Percentiles rank a stretch among this genome's conserved stretches.
Evolutionary conservation across 2,329 filamentous ascomycete species (phyloP).

Genomic region (Fusarium chuoi): DNA sequence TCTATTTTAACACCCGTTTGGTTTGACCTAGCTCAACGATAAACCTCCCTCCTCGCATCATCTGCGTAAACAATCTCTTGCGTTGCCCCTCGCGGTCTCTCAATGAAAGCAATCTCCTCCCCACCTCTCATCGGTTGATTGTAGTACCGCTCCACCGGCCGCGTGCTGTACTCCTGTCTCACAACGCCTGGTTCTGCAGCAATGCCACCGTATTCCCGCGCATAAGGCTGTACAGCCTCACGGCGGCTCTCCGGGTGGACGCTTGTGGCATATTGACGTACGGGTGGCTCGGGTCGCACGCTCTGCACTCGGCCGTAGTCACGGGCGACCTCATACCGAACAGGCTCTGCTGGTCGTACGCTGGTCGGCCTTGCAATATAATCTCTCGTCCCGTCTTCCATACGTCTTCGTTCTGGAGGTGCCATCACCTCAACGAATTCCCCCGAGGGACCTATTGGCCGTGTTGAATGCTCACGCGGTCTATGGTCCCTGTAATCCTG

Average conservation of each 20-base stretch:
- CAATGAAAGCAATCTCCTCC: slow-evolving; percentile 58
- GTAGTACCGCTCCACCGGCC: slow-evolving; percentile 58
- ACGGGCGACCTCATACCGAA: slow-evolving; percentile 54
- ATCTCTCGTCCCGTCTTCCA: slow-evolving; percentile 62
- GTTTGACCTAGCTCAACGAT: slow-evolving; percentile 42
- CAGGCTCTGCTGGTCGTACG: slow-evolving; percentile 63
- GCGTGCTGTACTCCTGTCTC: slow-evolving; percentile 53
- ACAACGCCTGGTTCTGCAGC: slow-evolving; percentile 41
- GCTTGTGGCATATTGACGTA: slow-evolving; percentile 44
- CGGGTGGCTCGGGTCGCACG: slow-evolving; percentile 50
- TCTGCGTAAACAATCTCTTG: slow-evolving; percentile 60
- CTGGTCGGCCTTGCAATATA: slow-evolving; percentile 67
- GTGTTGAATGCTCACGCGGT: slow-evolving; percentile 67
- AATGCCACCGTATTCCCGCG: slow-evolving; percentile 45
- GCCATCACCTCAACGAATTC: slow-evolving; percentile 62
- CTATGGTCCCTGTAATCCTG: slow-evolving; percentile 65
- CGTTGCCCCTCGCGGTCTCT: slow-evolving; percentile 53
- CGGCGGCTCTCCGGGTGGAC: slow-evolving; percentile 45
- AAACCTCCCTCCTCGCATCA: slow-evolving; percentile 51
- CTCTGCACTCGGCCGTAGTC: slow-evolving; percentile 59
- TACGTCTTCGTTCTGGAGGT: slow-evolving; percentile 52
- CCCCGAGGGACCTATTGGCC: slow-evolving; percentile 54
- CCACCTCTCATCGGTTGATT: slow-evolving; percentile 47
- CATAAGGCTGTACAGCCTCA: slow-evolving; percentile 48
- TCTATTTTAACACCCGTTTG: neutral